phyloP scores from a whole-genome alignment of 345 rosid genomes.

The Sonneratia alba region DNA sequence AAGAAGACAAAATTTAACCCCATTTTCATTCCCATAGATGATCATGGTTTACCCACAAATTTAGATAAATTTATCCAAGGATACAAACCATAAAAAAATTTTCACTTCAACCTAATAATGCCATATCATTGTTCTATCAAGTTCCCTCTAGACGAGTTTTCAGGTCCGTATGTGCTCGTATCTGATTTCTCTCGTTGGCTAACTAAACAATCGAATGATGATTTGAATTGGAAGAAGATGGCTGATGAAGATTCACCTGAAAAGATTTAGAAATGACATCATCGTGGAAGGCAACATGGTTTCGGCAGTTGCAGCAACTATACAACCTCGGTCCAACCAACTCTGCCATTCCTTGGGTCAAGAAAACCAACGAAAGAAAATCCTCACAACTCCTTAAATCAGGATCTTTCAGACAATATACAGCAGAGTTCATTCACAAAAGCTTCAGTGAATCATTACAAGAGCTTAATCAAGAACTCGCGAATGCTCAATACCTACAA shows the following conservation, averaged over 20 bases:
- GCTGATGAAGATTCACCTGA: neutral
- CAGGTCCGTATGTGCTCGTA: neutral
- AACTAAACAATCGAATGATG: too few species aligned
- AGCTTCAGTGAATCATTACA: too few species aligned
- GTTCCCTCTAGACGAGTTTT: neutral
- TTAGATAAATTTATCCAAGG: too few species aligned
- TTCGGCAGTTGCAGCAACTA: conserved; percentile 19
- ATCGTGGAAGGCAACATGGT: conserved; percentile 17
- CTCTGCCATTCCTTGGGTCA: conserved; percentile 6
- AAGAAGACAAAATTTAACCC: too few species aligned
- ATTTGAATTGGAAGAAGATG: too few species aligned
- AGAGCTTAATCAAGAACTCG: too few species aligned
- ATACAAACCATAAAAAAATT: too few species aligned
- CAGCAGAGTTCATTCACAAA: neutral
- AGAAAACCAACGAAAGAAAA: neutral
- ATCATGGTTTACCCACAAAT: too few species aligned
- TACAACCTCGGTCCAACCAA: conserved; percentile 17
- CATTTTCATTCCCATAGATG: too few species aligned
- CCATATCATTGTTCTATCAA: neutral
- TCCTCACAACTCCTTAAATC: neutral
- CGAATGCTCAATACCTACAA: too few species aligned
- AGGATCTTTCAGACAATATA: neutral
- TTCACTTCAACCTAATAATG: too few species aligned
- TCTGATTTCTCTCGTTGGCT: too few species aligned
- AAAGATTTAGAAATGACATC: conserved; percentile 16